Evolutionary conservation across 2,329 filamentous ascomycete species (phyloP), one percentile per base, ranked within the genome.

Genomic region (Botrytis hyacinthi): DNA sequence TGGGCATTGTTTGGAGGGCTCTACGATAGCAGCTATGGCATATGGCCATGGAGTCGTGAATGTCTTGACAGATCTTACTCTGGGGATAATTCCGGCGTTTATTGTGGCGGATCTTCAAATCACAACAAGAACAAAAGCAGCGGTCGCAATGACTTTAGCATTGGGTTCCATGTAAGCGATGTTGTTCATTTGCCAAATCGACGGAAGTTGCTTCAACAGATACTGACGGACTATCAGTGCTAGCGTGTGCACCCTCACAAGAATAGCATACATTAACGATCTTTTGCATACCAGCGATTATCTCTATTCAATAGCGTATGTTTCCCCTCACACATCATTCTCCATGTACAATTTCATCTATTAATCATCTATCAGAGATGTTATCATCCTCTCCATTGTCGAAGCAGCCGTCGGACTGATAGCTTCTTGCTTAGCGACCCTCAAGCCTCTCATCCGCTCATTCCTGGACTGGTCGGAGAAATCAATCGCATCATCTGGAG

Each of bases 101-200:
- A 74, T 84, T 12, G 82, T 84, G 20, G 83, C 81, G 80, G 80
- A 82, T 46, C 76, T 84, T 6, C 78, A 81, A 51, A 83, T 84
- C 78, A 83, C 80, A 62, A 76, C 60, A 0, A 77, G 80, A 62
- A 81, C 82, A 9, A 84, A 84, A 74, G 61, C 83, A 22, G 82
- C 80, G 32, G 77, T 83, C n/a, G 76, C 75, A 32, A 37, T 78
- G 18, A 77, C 79, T 65, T 74, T 80, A 10, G 76, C 74, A 29
- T 77, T 84, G 14, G 83, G 83, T 44, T 81, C 82, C 42, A 70
- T 83, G 83, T 84, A 80, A 70, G 82, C 79, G 74, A 20, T 35
- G 42, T 57, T 35, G 29, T 60, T 40, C 20, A 37, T 16, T 22
- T 18, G 1, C 6, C 18, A 20, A 44, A 12, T 70, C 18, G 4